Evolutionary conservation across 768 basidiomycete genomes (phyloP).

Genomic region (Omphalotus guepiniiformis): DNA sequence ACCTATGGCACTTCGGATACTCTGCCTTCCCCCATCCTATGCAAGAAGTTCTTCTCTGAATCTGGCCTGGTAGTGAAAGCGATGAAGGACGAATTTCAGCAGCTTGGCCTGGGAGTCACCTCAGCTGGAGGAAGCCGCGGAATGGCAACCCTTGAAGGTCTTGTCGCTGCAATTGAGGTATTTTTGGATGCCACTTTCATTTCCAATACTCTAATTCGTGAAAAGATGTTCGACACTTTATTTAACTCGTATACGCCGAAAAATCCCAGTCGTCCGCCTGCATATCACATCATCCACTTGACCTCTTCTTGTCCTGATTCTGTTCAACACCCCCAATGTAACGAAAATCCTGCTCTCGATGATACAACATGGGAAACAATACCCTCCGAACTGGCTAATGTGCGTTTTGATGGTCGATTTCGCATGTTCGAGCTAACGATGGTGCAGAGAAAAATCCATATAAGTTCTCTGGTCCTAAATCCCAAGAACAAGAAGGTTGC

Average conservation of each 20-base stretch:
- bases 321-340: conserved; percentile 51
- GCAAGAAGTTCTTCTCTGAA: conserved; percentile 54
- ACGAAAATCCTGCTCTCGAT: conserved; percentile 44
- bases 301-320: conserved; percentile 54
- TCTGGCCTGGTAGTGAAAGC: conserved; percentile 35
- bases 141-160: conserved; percentile 67
- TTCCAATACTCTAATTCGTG: background rate
- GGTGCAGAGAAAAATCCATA: conserved; percentile 53
- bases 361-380: conserved; percentile 55
- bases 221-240: conserved; percentile 44
- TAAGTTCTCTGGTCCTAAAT: conserved; percentile 45
- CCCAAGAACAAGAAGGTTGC: conserved; percentile 10
- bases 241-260: conserved; percentile 28
- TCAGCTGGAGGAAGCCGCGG: conserved; percentile 45
- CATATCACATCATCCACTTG: conserved; percentile 56
- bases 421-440: background rate
- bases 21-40: conserved; percentile 49
- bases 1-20: conserved; percentile 61
- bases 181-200: conserved; percentile 9
- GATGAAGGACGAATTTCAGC: conserved; percentile 37
- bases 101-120: conserved; percentile 56
- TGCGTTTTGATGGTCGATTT: conserved; percentile 16
- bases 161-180: conserved; percentile 70
- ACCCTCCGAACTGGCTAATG: conserved; percentile 60
- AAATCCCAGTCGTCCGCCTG: conserved; percentile 17